Evolutionary conservation across 139 green algal genomes (phyloP).

Genomic region (Micractinium conductrix): DNA sequence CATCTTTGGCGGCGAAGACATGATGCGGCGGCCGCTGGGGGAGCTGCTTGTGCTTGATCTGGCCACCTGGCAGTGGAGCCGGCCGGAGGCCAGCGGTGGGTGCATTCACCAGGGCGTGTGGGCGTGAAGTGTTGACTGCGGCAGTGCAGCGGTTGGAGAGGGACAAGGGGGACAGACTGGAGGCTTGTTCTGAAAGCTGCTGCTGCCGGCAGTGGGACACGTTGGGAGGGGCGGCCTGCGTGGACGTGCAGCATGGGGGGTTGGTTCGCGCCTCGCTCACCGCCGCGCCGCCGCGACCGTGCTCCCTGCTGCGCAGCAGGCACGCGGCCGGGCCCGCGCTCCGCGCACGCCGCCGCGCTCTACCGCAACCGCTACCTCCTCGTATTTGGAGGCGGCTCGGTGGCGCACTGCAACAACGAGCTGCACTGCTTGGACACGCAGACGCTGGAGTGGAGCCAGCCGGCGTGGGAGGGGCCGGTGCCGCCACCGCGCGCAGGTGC

Average conservation of each 20-base stretch:
- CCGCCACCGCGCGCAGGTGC: slow-evolving; percentile 80
- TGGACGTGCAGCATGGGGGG: no score
- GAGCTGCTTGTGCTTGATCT: slow-evolving; percentile 82
- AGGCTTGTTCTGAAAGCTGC: no score
- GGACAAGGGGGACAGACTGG: no score
- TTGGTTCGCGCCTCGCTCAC: no score
- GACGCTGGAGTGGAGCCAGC: slow-evolving; percentile 67
- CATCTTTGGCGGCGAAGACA: slow-evolving; percentile 89
- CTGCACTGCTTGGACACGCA: slow-evolving; percentile 84
- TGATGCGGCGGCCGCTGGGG: slow-evolving; percentile 61
- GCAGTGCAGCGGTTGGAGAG: no score
- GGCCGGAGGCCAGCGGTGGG: slow-evolving; percentile 23
- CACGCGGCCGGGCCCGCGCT: slow-evolving; percentile 66
- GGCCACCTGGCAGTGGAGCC: slow-evolving; percentile 53
- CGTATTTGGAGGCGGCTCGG: slow-evolving; percentile 83
- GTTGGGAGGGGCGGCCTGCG: no score
- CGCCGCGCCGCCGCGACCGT: no score
- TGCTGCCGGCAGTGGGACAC: no score
- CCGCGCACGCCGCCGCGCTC: slow-evolving; percentile 68
- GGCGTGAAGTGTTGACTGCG: no score
- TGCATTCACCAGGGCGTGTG: no score
- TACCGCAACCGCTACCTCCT: slow-evolving; percentile 66
- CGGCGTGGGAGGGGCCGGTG: slow-evolving; percentile 44
- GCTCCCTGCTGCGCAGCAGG: not conserved
- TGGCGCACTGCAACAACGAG: slow-evolving; percentile 91